A percentile compares a stretch with the other conserved stretches of the same genome.
These are phyloP conservation scores for Babesia divergens DNA, from an alignment of 169 alveolate genomes.

Conservation along the genomic window DNA sequence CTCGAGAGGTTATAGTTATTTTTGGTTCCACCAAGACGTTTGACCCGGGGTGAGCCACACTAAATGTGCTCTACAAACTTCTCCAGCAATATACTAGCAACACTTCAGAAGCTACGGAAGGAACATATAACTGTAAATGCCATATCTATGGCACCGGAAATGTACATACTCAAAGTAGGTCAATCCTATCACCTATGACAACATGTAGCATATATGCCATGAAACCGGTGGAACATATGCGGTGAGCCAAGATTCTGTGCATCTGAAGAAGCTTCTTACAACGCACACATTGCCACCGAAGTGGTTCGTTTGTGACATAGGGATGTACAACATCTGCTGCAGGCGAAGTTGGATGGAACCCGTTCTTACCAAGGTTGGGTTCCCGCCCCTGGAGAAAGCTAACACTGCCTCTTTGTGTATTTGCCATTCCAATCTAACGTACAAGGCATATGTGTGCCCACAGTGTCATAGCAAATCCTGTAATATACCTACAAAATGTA, in stretches of 20 bases:
- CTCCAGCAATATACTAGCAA: constrained; percentile 45
- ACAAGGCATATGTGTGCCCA: constrained; percentile 72
- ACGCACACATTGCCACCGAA: constrained; percentile 49
- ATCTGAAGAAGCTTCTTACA: constrained; percentile 29
- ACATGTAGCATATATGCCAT: constrained; percentile 42
- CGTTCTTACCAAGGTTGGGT: constrained; percentile 69
- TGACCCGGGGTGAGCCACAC: constrained; percentile 53
- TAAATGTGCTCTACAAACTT: not conserved
- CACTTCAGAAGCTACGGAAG: constrained; percentile 44
- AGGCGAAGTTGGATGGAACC: constrained; percentile 79
- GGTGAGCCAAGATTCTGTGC: constrained; percentile 37
- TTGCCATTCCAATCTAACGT: constrained; percentile 66
- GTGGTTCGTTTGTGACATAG: constrained; percentile 11
- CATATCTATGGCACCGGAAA: constrained; percentile 57
- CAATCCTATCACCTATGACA: not conserved
- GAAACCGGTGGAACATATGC: constrained; percentile 60
- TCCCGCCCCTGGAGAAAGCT: constrained; percentile 70
- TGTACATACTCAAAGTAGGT: constrained; percentile 58
- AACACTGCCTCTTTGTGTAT: constrained; percentile 71
- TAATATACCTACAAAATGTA: constrained; percentile 73
- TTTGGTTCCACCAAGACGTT: constrained; percentile 76
- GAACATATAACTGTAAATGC: constrained; percentile 46
- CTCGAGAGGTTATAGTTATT: constrained; percentile 69
- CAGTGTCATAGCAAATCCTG: constrained; percentile 74
- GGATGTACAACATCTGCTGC: not conserved